phyloP scores from a whole-genome alignment of 768 basidiomycete genomes.

The Boletus pseudo-olivaceus region DNA sequence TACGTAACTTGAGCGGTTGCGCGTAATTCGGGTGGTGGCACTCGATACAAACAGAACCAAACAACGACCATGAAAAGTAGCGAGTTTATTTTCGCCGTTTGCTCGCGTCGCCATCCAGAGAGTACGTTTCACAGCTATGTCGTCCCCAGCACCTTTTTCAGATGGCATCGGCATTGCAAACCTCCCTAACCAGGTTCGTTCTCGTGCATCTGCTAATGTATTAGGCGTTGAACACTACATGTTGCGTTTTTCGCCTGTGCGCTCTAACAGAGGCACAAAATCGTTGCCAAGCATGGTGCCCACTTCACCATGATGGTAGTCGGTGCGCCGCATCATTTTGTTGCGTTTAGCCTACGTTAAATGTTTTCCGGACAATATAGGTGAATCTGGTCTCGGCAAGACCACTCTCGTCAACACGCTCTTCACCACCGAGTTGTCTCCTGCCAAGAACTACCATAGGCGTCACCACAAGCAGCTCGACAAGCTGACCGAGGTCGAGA shows the following conservation, averaged over 20 bases:
- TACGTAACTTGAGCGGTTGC: neutral
- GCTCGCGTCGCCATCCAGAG: constrained; percentile 21
- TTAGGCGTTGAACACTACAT: neutral
- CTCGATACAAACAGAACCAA: constrained; percentile 25
- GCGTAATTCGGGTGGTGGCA: constrained; percentile 11
- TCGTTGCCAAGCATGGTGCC: constrained; percentile 94
- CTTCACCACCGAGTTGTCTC: constrained; percentile 95
- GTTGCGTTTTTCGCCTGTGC: constrained; percentile 1
- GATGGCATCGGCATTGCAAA: constrained; percentile 95
- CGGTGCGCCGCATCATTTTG: constrained; percentile 45
- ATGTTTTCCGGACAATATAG: constrained; percentile 36
- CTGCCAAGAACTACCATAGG: constrained; percentile 82
- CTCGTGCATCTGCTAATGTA: neutral
- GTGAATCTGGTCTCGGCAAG: constrained; percentile 96
- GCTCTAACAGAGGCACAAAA: constrained; percentile 85
- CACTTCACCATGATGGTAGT: constrained; percentile 99
- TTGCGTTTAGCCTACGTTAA: neutral
- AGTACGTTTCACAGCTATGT: constrained; percentile 19
- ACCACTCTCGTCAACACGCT: constrained; percentile 98
- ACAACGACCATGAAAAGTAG: constrained; percentile 24
- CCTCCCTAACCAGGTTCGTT: constrained; percentile 91
- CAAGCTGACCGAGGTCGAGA: constrained; percentile 97
- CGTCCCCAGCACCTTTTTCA: constrained; percentile 34
- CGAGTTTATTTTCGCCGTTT: constrained; percentile 15
- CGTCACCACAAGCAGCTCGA: constrained; percentile 96